Base-by-base conservation (phyloP, 2,329 filamentous ascomycete genomes). In the Stagonosporopsis vannaccii region DNA sequence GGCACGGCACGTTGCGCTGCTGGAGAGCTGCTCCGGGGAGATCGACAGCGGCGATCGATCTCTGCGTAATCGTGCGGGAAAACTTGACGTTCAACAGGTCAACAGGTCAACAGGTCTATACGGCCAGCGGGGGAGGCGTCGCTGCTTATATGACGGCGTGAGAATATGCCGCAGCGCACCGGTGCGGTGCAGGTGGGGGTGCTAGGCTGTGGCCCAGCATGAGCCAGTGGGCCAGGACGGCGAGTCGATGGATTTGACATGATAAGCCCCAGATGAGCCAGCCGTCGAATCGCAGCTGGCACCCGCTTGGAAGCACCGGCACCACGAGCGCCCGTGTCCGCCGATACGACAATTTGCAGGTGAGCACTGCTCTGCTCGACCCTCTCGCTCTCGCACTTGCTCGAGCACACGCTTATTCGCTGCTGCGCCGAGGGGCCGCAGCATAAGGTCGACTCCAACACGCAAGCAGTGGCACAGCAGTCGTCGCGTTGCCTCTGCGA, bases 151-250 rank as follows among this genome's bases (percentile, higher is more conserved):
- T 46, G 36, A 41, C 8, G 12, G 30, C 30, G 54, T 46, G 47
- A 28, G 28, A 46, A 37, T 46, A 25, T 42, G 53, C 53, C 53
- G 41, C 53, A 51, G 35, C 41, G 22, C 37, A 19, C 41, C 19
- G 33, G 35, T 28, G 48, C 49, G 26, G 45, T 57, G 53, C 43
- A 50, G 47, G 26, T 51, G 47, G 46, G 40, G 36, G 45, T n/a
- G 39, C 57, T 59, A 51, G 44, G 44, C 69, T 76, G 35, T 33
- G 84, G 1, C 84, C 86, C 44, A 84, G 86, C 55, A 73, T 83
- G 35, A 91, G 91, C 63, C 79, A 82, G 32, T 76, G 42, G 50
- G 50, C 42, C 48, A 44, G 81, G 44, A 87, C 90, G 9, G 78
- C 80, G 35, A 81, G 78, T 56, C 36, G 12, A 51, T 47, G 23